These are phyloP conservation scores for Dothistroma septosporum DNA, from an alignment of 2,329 filamentous ascomycete genomes.

Conservation along the genomic window DNA sequence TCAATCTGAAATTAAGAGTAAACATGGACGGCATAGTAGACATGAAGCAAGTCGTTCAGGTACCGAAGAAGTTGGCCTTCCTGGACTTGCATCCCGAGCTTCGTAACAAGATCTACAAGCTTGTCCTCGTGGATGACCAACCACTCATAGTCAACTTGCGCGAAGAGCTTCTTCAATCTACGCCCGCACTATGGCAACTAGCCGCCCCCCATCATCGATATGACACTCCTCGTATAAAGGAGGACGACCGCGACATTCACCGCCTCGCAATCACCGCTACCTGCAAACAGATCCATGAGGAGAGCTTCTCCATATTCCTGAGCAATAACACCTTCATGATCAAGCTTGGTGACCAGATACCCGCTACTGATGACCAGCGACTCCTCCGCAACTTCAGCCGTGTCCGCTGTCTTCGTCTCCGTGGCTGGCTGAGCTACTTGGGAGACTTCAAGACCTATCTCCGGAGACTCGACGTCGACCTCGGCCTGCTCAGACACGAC, in stretches of 20 bases:
- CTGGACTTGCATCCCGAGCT: background rate
- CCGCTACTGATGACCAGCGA: background rate
- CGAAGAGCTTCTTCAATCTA: background rate
- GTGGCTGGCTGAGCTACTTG: background rate
- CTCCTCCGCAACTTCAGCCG: background rate
- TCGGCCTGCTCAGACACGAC: background rate
- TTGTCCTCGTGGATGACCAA: background rate
- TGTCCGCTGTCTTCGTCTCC: background rate
- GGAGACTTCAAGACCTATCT: background rate
- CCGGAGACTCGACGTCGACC: background rate
- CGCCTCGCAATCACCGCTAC: background rate
- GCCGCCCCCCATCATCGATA: background rate
- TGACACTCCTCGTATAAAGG: background rate
- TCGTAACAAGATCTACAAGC: background rate
- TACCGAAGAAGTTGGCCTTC: background rate
- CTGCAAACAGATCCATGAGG: background rate
- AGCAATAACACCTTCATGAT: background rate
- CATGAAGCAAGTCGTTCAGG: background rate
- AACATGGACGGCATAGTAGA: background rate
- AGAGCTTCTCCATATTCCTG: background rate
- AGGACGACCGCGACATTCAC: background rate
- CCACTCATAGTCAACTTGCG: background rate
- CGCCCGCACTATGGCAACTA: background rate
- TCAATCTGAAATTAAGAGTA: background rate
- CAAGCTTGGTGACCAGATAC: background rate